Conservation (phyloP, 208 protist genomes). For the Acanthamoeba lenticulata region DNA sequence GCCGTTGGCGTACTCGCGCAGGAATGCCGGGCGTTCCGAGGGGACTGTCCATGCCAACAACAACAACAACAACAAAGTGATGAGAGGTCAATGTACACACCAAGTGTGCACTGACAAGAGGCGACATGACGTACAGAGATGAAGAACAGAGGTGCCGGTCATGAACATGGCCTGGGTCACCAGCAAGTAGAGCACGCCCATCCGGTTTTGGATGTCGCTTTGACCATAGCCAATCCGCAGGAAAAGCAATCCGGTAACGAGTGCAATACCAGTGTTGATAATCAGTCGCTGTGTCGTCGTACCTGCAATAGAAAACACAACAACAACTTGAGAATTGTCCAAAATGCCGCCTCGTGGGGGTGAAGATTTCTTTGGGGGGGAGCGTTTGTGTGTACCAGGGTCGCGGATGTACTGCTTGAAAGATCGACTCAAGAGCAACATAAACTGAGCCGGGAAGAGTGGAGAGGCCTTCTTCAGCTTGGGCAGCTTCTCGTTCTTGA, state of each 20-base stretch:
- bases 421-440: background rate
- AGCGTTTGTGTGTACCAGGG: background rate
- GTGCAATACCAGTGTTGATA: background rate
- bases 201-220: background rate
- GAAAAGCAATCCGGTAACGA: background rate
- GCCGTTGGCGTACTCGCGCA: conserved; percentile 61
- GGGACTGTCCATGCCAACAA: conserved; percentile 61
- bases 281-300: background rate
- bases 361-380: background rate
- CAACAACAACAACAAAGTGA: too few relatives aligned
- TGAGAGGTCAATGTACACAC: too few relatives aligned
- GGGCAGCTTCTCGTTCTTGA: conserved; percentile 44
- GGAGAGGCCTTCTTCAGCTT: background rate
- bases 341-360: background rate
- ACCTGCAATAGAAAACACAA: background rate
- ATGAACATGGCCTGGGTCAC: background rate
- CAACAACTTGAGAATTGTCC: too few relatives aligned
- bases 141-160: background rate
- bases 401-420: conserved; percentile 46
- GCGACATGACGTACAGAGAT: conserved; percentile 55
- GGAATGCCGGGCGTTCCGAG: conserved; percentile 57
- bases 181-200: conserved; percentile 2
- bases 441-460: background rate
- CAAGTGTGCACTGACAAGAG: too few relatives aligned
- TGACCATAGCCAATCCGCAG: background rate